Evolutionary conservation across 2,329 filamentous ascomycete species (phyloP), one percentile per base, ranked within the genome.

Genomic region (Paraphaeosphaeria sporulosa): DNA sequence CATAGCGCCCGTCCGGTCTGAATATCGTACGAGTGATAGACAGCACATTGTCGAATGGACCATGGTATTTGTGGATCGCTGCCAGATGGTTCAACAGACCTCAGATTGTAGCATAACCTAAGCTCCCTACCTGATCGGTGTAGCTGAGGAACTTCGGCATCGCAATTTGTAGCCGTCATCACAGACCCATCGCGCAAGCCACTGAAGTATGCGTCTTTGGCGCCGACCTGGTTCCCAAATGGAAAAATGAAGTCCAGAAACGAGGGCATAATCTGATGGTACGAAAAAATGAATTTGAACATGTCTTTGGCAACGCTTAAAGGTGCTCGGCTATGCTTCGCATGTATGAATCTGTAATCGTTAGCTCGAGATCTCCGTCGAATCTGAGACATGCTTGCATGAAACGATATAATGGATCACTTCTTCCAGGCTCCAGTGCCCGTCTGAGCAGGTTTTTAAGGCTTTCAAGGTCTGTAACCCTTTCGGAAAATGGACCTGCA

Each of bases 161-260:
- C n/a, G n/a, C n/a, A n/a, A n/a, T n/a, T n/a, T n/a, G n/a, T n/a
- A n/a, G n/a, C n/a, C n/a, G n/a, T n/a, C n/a, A n/a, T n/a, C n/a
- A n/a, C n/a, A n/a, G n/a, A n/a, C n/a, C 15, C 12, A 9, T 21
- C 13, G 32, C 10, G 19, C 13, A 50, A 74, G 0, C 76, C 78
- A 55, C 72, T 75, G 48, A 78, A 79, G 46, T 76, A 64, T n/a
- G 76, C 75, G 53, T 80, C 79, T 58, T 69, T 55, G 1, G 71
- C 49, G 23, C 74, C 61, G 5, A 69, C 55, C 52, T 74, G 73
- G 13, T 62, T 58, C 0, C 78, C 78, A 55, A 79, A 80, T 2
- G 75, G 70, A 38, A 78, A 76, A 0, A 80, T n/a, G 46, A 79
- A 79, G 47, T 80, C 76, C 1, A 80, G 55, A 58, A 79, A 79